These are phyloP conservation scores for Barnettozyma salicaria DNA, from an alignment of 805 yeast species.

Conservation along the genomic window DNA sequence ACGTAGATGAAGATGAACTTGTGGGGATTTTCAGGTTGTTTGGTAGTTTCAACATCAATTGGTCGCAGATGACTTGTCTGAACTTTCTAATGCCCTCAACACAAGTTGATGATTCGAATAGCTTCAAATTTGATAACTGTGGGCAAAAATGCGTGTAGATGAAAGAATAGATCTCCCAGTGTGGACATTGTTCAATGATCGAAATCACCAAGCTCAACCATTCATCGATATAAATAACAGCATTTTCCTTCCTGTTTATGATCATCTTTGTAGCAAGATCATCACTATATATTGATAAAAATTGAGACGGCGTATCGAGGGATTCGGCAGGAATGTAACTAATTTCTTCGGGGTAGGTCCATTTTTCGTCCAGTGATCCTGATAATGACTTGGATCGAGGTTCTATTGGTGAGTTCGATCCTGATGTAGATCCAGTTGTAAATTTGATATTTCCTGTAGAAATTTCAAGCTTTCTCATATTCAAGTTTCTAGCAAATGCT, in stretches of 20 bases:
- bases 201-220: conserved; percentile 48
- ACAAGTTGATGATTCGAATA: conserved; percentile 38
- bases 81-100: conserved; percentile 36
- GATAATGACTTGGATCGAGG: conserved; percentile 1
- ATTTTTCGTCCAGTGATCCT: conserved; percentile 28
- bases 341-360: conserved; percentile 59
- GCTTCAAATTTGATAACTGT: conserved; percentile 52
- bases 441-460: background rate
- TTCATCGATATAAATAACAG: conserved; percentile 36
- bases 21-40: conserved; percentile 35
- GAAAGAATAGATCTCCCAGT: conserved; percentile 70
- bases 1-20: conserved; percentile 6
- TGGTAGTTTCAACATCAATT: conserved; percentile 47
- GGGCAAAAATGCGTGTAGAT: conserved; percentile 64
- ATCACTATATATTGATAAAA: conserved; percentile 7
- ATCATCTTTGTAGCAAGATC: conserved; percentile 13
- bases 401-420: conserved; percentile 8
- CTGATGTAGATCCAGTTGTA: no score
- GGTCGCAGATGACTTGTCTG: conserved; percentile 50
- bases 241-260: conserved; percentile 21
- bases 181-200: conserved; percentile 45
- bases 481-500: conserved; percentile 45
- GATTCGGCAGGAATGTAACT: conserved; percentile 41
- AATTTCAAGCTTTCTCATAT: conserved; percentile 18
- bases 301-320: conserved; percentile 35